These are phyloP conservation scores for Lactarius psammicola DNA, from an alignment of 768 basidiomycete genomes.

Conservation along the genomic window DNA sequence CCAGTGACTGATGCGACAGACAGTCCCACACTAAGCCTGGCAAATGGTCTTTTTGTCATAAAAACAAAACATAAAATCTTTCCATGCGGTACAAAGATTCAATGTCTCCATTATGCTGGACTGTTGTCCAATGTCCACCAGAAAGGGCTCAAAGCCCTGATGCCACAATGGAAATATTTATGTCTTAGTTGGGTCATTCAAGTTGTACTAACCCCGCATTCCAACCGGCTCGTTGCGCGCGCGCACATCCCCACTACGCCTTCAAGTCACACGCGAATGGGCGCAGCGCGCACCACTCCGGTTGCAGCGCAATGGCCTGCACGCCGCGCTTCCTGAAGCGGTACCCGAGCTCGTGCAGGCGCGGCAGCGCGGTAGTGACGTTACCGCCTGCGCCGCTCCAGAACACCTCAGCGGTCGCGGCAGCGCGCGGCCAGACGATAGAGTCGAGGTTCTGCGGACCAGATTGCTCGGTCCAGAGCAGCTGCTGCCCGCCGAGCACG, in stretches of 20 bases:
- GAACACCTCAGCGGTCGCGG: conserved; percentile 70
- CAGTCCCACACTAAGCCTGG: too few species aligned
- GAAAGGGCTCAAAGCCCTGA: too few species aligned
- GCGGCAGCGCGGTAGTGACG: conserved; percentile 49
- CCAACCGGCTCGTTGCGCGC: neutral
- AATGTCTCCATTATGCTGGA: too few species aligned
- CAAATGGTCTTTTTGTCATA: too few species aligned
- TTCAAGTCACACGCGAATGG: conserved; percentile 22
- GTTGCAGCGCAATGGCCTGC: conserved; percentile 39
- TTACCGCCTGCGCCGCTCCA: conserved; percentile 55
- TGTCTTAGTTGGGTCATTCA: too few species aligned
- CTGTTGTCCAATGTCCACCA: too few species aligned
- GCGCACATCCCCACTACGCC: neutral
- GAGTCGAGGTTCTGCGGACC: conserved; percentile 65
- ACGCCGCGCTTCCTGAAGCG: conserved; percentile 39
- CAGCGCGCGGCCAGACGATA: conserved; percentile 70
- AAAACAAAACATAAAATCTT: too few species aligned
- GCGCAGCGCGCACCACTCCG: conserved; percentile 45
- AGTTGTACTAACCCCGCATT: too few species aligned
- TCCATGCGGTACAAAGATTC: too few species aligned
- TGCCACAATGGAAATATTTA: too few species aligned
- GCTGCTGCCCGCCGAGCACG: conserved; percentile 70
- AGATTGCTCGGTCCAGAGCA: conserved; percentile 75
- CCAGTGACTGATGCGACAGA: too few species aligned
- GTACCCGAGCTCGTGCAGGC: conserved; percentile 51